Percentiles rank a stretch among this genome's conserved stretches.
Conservation (phyloP, 108 stramenopile species). For the Nitzschia inconspicua region DNA sequence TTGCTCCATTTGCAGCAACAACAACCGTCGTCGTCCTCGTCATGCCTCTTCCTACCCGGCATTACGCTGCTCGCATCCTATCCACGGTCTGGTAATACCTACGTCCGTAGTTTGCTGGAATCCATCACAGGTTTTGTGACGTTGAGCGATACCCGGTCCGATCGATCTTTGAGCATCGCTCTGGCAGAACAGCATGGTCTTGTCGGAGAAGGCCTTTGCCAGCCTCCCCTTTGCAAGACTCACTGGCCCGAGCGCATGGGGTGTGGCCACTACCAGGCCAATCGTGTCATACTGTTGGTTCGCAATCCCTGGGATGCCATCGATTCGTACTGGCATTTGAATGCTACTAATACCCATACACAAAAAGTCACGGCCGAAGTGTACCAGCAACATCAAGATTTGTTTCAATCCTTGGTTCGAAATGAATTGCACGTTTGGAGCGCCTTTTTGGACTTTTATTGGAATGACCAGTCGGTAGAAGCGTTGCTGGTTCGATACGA, state of each 20-base stretch:
- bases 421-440: slow-evolving; percentile 80
- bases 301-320: slow-evolving; percentile 98
- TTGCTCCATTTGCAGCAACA: slow-evolving; percentile 12
- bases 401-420: slow-evolving; percentile 52
- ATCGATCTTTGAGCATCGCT: slow-evolving; percentile 72
- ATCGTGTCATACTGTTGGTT: slow-evolving; percentile 75
- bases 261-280: slow-evolving; percentile 30
- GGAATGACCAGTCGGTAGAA: slow-evolving; percentile 28
- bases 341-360: slow-evolving; percentile 93
- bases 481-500: slow-evolving; percentile 72
- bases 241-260: slow-evolving; percentile 96
- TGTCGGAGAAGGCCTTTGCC: slow-evolving; percentile 81
- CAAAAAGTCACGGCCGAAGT: slow-evolving; percentile 70
- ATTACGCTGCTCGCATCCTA: slow-evolving; percentile 75
- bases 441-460: slow-evolving; percentile 66
- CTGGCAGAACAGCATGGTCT: slow-evolving; percentile 55
- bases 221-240: slow-evolving; percentile 69
- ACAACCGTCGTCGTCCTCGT: neutral
- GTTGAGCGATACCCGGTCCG: slow-evolving; percentile 90
- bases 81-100: slow-evolving; percentile 89
- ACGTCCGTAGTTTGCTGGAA: slow-evolving; percentile 80
- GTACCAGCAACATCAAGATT: slow-evolving; percentile 50
- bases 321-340: slow-evolving; percentile 92
- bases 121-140: slow-evolving; percentile 76
- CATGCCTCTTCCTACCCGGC: slow-evolving; percentile 17